Percentiles rank a stretch among this genome's conserved stretches.
These are phyloP conservation scores for Miamiensis avidus DNA, from an alignment of 169 alveolate genomes.

Conservation along the genomic window DNA sequence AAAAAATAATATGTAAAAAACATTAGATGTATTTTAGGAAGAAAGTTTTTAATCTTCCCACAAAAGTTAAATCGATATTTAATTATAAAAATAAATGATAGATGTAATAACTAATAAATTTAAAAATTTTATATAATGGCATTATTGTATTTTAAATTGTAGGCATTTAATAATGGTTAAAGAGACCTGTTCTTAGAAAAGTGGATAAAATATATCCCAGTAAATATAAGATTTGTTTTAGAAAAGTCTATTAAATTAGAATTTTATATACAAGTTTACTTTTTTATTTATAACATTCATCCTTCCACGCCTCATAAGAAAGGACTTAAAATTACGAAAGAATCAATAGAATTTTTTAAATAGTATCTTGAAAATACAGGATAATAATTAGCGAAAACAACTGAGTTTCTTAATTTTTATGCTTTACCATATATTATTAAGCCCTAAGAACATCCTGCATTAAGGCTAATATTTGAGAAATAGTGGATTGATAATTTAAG, in stretches of 20 bases:
- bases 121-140: not conserved
- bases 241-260: conserved; percentile 60
- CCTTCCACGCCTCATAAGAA: conserved; percentile 56
- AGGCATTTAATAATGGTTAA: conserved; percentile 65
- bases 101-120: not conserved
- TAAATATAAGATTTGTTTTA: conserved; percentile 53
- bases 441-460: conserved; percentile 71
- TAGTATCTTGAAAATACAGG: conserved; percentile 74
- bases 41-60: conserved; percentile 14
- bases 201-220: conserved; percentile 77
- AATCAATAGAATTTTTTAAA: conserved; percentile 70
- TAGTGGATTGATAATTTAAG: conserved; percentile 74
- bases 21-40: conserved; percentile 3
- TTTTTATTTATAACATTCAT: conserved; percentile 75
- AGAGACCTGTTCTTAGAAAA: conserved; percentile 68
- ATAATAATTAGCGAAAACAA: conserved; percentile 75
- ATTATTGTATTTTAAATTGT: conserved; percentile 10
- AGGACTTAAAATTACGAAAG: conserved; percentile 55
- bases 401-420: conserved; percentile 76
- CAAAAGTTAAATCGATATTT: too few species aligned
- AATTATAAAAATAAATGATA: too few species aligned
- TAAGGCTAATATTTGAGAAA: conserved; percentile 64
- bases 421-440: conserved; percentile 81
- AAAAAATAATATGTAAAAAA: conserved; percentile 12
- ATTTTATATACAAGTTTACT: conserved; percentile 75